Evolutionary conservation across 345 rosid genomes (phyloP), one percentile per base, ranked within the genome.

Genomic region (Mangifera indica): DNA sequence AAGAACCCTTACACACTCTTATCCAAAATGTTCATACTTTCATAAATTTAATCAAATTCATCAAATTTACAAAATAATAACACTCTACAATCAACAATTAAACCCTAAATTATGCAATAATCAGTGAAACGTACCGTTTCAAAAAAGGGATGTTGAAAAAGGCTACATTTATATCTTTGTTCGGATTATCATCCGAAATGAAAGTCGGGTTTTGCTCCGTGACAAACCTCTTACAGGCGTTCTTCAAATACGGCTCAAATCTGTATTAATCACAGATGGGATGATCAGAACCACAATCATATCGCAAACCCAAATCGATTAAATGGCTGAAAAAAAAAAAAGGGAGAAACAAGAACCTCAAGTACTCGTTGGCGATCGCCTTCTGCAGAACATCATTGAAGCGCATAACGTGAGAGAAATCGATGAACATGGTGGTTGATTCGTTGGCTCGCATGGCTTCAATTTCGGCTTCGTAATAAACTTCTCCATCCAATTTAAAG

Each of bases 171-270:
- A 92, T 83, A 67, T 92, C 99, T 86, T 88, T 91, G 76, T 89
- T 88, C 4, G 93, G 89, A 82, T 84, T 86, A 67, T 95, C 98
- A 70, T 92, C 97, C 7, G 92, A 78, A 24, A 87, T 76, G 60
- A 86, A 80, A 15, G 91, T 77, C 22, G 97, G 97, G 45, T 86
- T 85, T 75, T 84, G 79, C 73, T 92, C 97, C 87, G 86, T 84
- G 66, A 91, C 92, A 67, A 95, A 95, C 51, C 97, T 66, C 88
- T 89, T 92, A 80, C 99, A 95, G 6, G 98, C 97, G 57, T 86
- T 95, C 83, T 87, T 95, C 79, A 91, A 76, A 85, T 85, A 88
- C 0, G 90, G 88, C 80, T 95, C 98, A 66, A 95, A 91, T 80
- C 91, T 84, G n/a, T 53, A 21, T 32, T 13, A n/a, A 48, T 4